Evolutionary conservation across 352 stramenopile genomes (phyloP), one percentile per base, ranked within the genome.

Genomic region (Globisporangium perplexum): DNA sequence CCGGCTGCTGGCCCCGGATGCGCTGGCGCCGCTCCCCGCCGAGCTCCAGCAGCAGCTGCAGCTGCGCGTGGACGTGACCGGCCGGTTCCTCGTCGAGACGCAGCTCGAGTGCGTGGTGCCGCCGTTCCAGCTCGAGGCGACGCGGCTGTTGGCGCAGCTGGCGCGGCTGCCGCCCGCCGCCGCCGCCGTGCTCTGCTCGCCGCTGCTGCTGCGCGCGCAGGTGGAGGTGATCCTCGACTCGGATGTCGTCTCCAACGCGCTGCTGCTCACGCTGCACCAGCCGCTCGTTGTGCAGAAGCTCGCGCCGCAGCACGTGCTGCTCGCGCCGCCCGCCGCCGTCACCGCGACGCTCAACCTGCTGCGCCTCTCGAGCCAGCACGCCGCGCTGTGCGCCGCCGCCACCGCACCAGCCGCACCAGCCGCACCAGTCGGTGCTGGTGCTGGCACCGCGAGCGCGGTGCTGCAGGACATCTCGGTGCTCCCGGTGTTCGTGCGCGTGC

Each of bases 141-240:
- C 59, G 22, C 58, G 47, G 5, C 51, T 72, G 36, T 64, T 86
- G n/a, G 64, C 61, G 2, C 60, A 63, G 20, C 53, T 66, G 43
- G 77, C 66, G 17, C 75, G 62, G 49, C 66, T 83, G 24, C 48
- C 77, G 18, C 57, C 69, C 23, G 72, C 74, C 20, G 81, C 74
- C 2, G 59, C 69, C 8, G 74, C 65, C 0, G 59, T 86, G 3
- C 51, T 55, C 42, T 68, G 64, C n/a, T 75, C 78, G 7, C 74
- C 75, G 47, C 62, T 81, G 22, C 47, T 87, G 24, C 61, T 89
- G 14, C 53, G 60, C 20, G 50, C 86, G 7, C 64, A 63, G 5
- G 65, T 89, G n/a, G 70, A 86, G 48, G 75, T 89, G 15, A 66
- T 87, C 26, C 18, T 89, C 15, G 71, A 87, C 52, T 75, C 72